These are phyloP conservation scores for Onygenales sp. DNA, from an alignment of 2,329 filamentous ascomycete species.

Conservation along the genomic window DNA sequence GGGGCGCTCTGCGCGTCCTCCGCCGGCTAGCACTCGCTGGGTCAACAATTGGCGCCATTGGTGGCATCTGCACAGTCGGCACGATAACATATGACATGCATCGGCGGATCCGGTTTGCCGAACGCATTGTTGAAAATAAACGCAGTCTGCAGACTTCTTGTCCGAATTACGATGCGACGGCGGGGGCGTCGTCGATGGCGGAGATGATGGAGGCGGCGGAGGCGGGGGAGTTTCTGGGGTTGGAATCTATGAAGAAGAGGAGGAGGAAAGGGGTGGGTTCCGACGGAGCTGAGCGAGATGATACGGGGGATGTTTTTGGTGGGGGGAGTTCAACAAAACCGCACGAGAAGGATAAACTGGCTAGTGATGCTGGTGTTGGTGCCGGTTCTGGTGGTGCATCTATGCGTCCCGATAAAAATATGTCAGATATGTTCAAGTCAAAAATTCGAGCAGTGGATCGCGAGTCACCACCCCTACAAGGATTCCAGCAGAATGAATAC, in stretches of 20 bases:
- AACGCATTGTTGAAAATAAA: constrained; percentile 36
- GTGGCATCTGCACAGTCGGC: constrained; percentile 31
- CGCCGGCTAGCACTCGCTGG: constrained; percentile 26
- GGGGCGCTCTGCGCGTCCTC: constrained; percentile 34
- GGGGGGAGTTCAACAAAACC: not conserved
- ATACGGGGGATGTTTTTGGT: constrained; percentile 1
- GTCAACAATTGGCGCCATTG: constrained; percentile 22
- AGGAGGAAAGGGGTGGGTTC: constrained; percentile 5
- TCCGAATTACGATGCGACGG: constrained; percentile 32
- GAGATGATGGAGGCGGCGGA: constrained; percentile 37
- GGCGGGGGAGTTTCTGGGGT: constrained; percentile 31
- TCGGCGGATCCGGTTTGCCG: constrained; percentile 30
- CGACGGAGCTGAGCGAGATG: not conserved
- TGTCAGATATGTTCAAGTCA: not conserved
- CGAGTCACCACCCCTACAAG: too few species aligned
- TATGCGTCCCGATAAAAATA: not conserved
- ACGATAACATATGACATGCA: constrained; percentile 34
- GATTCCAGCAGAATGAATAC: too few species aligned
- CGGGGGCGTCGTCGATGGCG: constrained; percentile 26
- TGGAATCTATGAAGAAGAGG: constrained; percentile 25
- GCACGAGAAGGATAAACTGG: not conserved
- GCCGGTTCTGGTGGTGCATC: not conserved
- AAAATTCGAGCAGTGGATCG: too few species aligned
- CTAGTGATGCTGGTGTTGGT: not conserved
- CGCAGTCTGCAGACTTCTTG: constrained; percentile 31